Conservation (phyloP, 1,139 yeast species). For the Suhomyces guaymorum region DNA sequence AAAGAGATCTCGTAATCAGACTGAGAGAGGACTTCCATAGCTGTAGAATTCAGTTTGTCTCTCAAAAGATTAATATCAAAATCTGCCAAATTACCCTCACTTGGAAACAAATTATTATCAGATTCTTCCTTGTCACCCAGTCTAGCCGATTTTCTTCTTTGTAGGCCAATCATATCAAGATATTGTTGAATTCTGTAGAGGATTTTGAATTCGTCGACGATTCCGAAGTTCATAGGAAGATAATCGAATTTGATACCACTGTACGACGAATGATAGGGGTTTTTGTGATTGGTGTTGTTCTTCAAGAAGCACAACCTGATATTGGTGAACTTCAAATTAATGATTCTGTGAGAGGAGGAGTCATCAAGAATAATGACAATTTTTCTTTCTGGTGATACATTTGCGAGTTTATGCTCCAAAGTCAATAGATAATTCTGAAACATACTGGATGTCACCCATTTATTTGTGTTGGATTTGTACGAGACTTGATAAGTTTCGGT, state of each 20-base stretch:
- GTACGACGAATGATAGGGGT: conserved; percentile 37
- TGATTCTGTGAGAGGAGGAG: conserved; percentile 61
- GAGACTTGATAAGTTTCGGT: conserved; percentile 53
- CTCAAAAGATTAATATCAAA: conserved; percentile 4
- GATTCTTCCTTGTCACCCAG: conserved; percentile 9
- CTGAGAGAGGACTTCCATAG: conserved; percentile 32
- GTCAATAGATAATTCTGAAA: conserved; percentile 63
- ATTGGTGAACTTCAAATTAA: conserved; percentile 55
- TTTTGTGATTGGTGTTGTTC: conserved; percentile 42
- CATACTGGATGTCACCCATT: conserved; percentile 66
- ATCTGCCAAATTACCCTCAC: conserved; percentile 13
- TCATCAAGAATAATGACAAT: conserved; percentile 60
- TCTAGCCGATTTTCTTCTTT: conserved; percentile 27
- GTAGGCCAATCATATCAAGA: conserved; percentile 48
- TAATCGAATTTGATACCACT: conserved; percentile 48
- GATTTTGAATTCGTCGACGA: conserved; percentile 61
- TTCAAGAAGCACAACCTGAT: conserved; percentile 49
- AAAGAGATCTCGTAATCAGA: conserved; percentile 48
- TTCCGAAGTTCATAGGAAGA: conserved; percentile 66
- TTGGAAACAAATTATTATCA: conserved; percentile 20
- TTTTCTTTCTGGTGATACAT: conserved; percentile 43
- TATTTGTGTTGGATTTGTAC: conserved; percentile 61
- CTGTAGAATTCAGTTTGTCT: conserved; percentile 10
- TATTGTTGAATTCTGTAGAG: conserved; percentile 62
- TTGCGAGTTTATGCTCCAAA: conserved; percentile 54